Evolutionary conservation across 1,139 yeast species (phyloP), one percentile per base, ranked within the genome.

Genomic region (Meyerozyma smithsonii): DNA sequence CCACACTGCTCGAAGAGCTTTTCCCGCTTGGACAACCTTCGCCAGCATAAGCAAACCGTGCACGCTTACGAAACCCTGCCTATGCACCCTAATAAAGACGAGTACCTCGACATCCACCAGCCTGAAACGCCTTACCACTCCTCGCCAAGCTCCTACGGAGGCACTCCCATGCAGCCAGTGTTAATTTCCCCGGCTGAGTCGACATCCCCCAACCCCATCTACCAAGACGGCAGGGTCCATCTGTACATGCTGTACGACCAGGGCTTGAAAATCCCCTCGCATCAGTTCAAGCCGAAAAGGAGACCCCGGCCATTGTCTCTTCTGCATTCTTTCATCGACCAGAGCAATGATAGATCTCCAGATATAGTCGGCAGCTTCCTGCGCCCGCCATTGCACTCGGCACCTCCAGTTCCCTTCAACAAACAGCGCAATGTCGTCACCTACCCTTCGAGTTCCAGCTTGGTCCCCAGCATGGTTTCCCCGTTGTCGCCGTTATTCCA

Each of bases 1-100:
- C 85, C 85, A 38, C 78, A 73, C 53, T 90, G 97, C 61, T 72
- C 80, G 35, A 81, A 89, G 52, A 77, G 81, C 55, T 90, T 90
- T 56, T 81, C 92, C 21, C 72, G 97, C 36, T 66, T 88, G 47
- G 97, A 90, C 61, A 90, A 90, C 57, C 69, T 90, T 46, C 76
- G 96, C 43, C 97, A 90, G 62, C 97, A 90, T 61, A 84, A 84
- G 47, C 95, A 88, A 56, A 86, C 96, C 0, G 97, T 89, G 11
- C 97, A 89, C 58, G 89, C 94, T 24, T 81, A 80, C 58, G 89
- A 85, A 52, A 74, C 72, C 42, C 77, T 69, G 48, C 55, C 69
- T 42, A 56, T 59, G 23, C 41, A 36, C 32, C 14, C 11, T 18
- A 8, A 10, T 6, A 16, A 30, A 11, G 21, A 30, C 16, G 34